phyloP scores from a whole-genome alignment of 371 early-diverging fungal species.

The Mortierella polycephala region DNA sequence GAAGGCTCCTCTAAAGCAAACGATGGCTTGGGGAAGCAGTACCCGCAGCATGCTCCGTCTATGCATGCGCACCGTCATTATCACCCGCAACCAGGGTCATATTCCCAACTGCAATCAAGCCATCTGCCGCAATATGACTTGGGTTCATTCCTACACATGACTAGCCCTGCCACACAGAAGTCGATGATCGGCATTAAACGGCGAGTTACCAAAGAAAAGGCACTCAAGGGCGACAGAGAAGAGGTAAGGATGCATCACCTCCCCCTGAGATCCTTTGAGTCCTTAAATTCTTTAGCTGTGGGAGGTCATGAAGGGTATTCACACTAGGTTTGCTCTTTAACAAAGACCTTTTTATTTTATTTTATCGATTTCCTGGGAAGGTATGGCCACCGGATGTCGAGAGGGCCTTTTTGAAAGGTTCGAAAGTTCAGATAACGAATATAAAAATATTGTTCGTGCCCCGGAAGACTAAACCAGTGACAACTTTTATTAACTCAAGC shows the following conservation, averaged over 20 bases:
- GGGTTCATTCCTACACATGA: background rate
- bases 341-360: background rate
- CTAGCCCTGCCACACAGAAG: background rate
- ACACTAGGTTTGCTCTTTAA: conserved; percentile 2
- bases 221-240: conserved; percentile 43
- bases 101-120: background rate
- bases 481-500: too few species aligned
- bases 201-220: conserved; percentile 33
- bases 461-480: background rate
- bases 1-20: background rate
- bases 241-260: conserved; percentile 24
- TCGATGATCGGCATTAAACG: conserved; percentile 10
- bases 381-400: conserved; percentile 50
- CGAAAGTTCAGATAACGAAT: conserved; percentile 9
- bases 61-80: background rate
- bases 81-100: background rate
- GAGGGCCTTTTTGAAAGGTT: conserved; percentile 45
- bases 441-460: conserved; percentile 55
- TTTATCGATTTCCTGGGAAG: conserved; percentile 20
- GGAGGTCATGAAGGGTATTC: background rate
- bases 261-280: too few species aligned
- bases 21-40: background rate
- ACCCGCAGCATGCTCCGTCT: background rate
- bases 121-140: background rate
- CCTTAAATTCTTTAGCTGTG: too few species aligned